Percentiles rank a stretch among this genome's conserved stretches.
Conservation (phyloP, 768 basidiomycete genomes). For the Botryobasidium botryosum region DNA sequence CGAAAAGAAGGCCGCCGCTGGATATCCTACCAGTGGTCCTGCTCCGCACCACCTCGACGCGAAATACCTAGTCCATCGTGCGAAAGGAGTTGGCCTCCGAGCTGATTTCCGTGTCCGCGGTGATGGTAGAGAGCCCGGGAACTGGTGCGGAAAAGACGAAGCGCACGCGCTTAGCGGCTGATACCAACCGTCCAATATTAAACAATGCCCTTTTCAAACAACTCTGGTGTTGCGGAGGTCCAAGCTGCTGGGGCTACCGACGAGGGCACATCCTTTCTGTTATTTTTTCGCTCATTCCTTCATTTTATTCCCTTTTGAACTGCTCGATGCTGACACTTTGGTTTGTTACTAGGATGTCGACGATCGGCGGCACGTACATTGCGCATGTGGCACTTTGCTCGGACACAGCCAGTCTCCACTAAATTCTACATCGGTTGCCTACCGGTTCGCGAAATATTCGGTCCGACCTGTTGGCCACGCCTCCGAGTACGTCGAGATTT, state of each 20-base stretch:
- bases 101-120: not conserved
- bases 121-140: too few relatives aligned
- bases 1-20: slow-evolving; percentile 91
- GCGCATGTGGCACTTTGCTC: slow-evolving; percentile 68
- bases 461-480: slow-evolving; percentile 49
- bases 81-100: not conserved
- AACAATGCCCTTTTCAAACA: slow-evolving; percentile 43
- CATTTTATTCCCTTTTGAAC: slow-evolving; percentile 2
- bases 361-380: slow-evolving; percentile 49
- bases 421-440: slow-evolving; percentile 28
- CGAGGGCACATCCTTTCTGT: slow-evolving; percentile 47
- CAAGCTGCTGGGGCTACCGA: slow-evolving; percentile 77
- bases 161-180: slow-evolving; percentile 42
- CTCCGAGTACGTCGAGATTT: slow-evolving; percentile 35
- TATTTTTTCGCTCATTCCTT: slow-evolving; percentile 8
- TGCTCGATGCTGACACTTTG: slow-evolving; percentile 13
- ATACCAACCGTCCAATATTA: slow-evolving; percentile 79
- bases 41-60: slow-evolving; percentile 4
- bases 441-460: slow-evolving; percentile 70
- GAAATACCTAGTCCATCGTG: not conserved
- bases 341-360: slow-evolving; percentile 31
- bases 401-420: slow-evolving; percentile 45
- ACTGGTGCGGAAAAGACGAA: not conserved
- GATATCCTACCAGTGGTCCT: slow-evolving; percentile 43
- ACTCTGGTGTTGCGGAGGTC: slow-evolving; percentile 61